Conservation (phyloP, 2,329 filamentous ascomycete genomes). For the Cryoendolithus antarcticus region DNA sequence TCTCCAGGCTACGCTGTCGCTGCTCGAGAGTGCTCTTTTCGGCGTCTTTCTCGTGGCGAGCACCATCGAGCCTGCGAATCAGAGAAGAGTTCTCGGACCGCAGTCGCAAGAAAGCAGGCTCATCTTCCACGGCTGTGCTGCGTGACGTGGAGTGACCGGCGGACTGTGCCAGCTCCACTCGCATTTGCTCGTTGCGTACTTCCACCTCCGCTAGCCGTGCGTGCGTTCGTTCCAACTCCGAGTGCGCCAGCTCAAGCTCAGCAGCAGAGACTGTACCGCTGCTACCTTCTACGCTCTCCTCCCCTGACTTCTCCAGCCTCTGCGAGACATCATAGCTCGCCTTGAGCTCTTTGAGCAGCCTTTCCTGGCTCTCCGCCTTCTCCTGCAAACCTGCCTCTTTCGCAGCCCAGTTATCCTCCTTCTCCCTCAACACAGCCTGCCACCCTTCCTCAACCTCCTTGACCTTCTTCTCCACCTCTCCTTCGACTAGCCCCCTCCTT, state of each 20-base stretch:
- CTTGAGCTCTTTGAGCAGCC: slow-evolving; percentile 84
- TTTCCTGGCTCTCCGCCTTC: slow-evolving; percentile 87
- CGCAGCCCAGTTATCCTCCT: slow-evolving; percentile 89
- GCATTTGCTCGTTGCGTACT: slow-evolving; percentile 83
- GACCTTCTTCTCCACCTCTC: slow-evolving; percentile 62
- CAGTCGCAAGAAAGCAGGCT: slow-evolving; percentile 76
- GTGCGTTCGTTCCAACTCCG: slow-evolving; percentile 83
- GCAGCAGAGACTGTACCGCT: slow-evolving; percentile 64
- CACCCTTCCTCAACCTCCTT: slow-evolving; percentile 86
- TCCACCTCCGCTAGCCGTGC: slow-evolving; percentile 80
- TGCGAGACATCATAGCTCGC: slow-evolving; percentile 96
- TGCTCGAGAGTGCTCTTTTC: slow-evolving; percentile 65
- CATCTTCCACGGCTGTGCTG: slow-evolving; percentile 61
- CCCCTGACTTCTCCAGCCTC: slow-evolving; percentile 61
- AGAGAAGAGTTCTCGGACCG: slow-evolving; percentile 89
- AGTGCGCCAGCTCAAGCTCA: slow-evolving; percentile 85
- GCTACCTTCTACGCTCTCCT: slow-evolving; percentile 41
- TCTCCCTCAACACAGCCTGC: slow-evolving; percentile 81
- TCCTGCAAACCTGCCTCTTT: slow-evolving; percentile 87
- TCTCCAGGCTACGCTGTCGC: slow-evolving; percentile 65
- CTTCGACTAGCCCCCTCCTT: slow-evolving; percentile 62
- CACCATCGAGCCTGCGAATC: slow-evolving; percentile 73
- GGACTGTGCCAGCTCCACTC: slow-evolving; percentile 79
- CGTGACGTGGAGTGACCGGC: slow-evolving; percentile 51
- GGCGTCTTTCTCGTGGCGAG: slow-evolving; percentile 70